Base-by-base conservation (phyloP, 2,329 filamentous ascomycete species). In the Chaetomiaceae sp. region DNA sequence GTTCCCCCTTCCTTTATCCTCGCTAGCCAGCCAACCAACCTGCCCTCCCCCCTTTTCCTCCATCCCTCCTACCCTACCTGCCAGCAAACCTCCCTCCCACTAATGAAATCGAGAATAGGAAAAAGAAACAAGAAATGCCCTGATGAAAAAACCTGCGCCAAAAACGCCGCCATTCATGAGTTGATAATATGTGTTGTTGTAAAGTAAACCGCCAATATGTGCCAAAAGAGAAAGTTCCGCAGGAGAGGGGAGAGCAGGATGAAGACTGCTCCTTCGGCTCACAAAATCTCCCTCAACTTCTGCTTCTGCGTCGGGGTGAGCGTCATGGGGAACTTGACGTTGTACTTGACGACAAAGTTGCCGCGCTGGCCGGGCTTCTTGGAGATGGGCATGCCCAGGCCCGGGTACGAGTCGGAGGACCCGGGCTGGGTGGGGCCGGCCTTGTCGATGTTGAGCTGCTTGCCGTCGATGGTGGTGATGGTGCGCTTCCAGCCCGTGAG, bases 381-480 rank as follows among this genome's bases (percentile, higher is more conserved):
- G 57, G 89, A 89, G 65, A 94, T 84, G 34, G 91, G 91, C 94
- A 99, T 97, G 55, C 94, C 94, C n/a, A 89, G 78, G 5, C 82
- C 81, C 0, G 94, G 94, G 67, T 88, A 99, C 29, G 78, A 77
- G 61, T 96, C 91, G 63, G 84, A 84, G 68, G 84, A 88, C 12
- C 87, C 89, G 0, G 92, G 91, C 54, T 88, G 86, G 6, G 92
- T 97, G 1, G 92, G 92, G 0, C 91, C 92, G 5, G 78, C 74
- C 69, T 91, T 91, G 40, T 89, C 83, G 36, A 97, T 81, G 47
- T 77, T 83, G 62, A 99, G 75, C 64, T 91, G 87, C 67, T 89
- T 91, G 63, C 89, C 89, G 65, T 99, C 94, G 63, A 99, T 97
- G 9, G 92, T 99, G 29, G 85, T 83, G 20, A 99, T 84, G n/a